These are phyloP conservation scores for Aspergillus ellipticus DNA, from an alignment of 495 filamentous ascomycete species.

Conservation along the genomic window DNA sequence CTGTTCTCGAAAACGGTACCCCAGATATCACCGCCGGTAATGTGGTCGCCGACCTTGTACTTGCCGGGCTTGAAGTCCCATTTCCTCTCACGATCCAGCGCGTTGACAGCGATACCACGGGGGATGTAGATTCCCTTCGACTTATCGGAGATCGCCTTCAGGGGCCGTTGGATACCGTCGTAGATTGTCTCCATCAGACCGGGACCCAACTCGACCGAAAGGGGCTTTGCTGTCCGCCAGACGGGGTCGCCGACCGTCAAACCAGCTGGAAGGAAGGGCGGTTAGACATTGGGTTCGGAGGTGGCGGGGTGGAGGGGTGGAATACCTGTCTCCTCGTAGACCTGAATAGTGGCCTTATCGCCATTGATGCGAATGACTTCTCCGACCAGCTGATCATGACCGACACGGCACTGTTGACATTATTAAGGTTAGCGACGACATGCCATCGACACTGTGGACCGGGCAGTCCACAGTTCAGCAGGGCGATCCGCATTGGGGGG, in stretches of 20 bases:
- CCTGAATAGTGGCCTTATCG: conserved; percentile 95
- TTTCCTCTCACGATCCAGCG: conserved; percentile 80
- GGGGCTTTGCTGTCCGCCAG: conserved; percentile 80
- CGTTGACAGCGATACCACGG: conserved; percentile 84
- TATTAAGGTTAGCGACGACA: not conserved
- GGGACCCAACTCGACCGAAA: conserved; percentile 95
- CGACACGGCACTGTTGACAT: conserved; percentile 68
- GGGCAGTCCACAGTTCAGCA: not conserved
- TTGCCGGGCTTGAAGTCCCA: conserved; percentile 90
- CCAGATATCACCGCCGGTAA: conserved; percentile 93
- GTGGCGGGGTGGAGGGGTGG: conserved; percentile 13
- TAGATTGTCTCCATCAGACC: conserved; percentile 99
- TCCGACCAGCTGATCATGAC: conserved; percentile 83
- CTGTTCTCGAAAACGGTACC: conserved; percentile 95
- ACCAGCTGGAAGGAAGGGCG: conserved; percentile 58
- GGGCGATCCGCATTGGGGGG: too few species aligned
- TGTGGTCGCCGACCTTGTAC: conserved; percentile 92
- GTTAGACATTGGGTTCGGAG: conserved; percentile 20
- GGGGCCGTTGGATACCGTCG: conserved; percentile 95
- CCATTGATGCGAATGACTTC: conserved; percentile 97
- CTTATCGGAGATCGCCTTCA: conserved; percentile 73
- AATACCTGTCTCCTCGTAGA: conserved; percentile 97
- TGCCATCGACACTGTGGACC: conserved; percentile 2
- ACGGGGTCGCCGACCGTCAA: conserved; percentile 96
- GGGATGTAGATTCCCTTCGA: conserved; percentile 93